These are phyloP conservation scores for Xylariaceae sp. DNA, from an alignment of 2,329 filamentous ascomycete species.

Conservation along the genomic window DNA sequence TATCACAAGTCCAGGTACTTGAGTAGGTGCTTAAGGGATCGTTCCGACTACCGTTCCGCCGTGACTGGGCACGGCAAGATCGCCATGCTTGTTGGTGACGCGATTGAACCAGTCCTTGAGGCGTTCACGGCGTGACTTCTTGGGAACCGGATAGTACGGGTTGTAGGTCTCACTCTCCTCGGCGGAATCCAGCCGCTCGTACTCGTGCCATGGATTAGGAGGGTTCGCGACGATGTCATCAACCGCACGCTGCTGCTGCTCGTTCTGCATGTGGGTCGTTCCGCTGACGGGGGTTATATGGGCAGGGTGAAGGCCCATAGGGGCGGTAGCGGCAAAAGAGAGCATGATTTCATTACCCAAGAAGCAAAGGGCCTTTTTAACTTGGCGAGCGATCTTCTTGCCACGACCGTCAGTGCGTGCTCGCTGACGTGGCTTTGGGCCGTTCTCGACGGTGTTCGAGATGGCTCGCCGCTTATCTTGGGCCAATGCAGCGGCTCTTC, in stretches of 20 bases:
- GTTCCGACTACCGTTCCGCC: too few relatives aligned
- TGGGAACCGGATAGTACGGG: neutral
- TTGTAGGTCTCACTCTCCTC: neutral
- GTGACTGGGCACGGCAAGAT: neutral
- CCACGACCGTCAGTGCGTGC: too few relatives aligned
- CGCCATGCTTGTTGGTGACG: neutral
- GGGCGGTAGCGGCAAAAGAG: too few relatives aligned
- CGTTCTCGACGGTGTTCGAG: too few relatives aligned
- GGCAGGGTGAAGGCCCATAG: neutral
- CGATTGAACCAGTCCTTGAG: neutral
- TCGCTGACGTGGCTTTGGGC: too few relatives aligned
- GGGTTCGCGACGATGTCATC: neutral
- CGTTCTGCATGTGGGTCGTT: neutral
- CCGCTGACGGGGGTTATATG: neutral
- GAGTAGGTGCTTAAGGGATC: neutral
- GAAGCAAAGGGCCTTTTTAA: neutral
- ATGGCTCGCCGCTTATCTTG: too few relatives aligned
- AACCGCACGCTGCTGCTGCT: neutral
- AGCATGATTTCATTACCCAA: neutral
- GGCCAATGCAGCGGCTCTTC: too few relatives aligned
- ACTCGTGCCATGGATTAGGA: conserved; percentile 7
- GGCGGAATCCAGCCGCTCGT: conserved; percentile 5
- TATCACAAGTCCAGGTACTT: neutral
- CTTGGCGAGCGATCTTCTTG: too few relatives aligned
- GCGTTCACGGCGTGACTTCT: neutral